These are phyloP conservation scores for Pichia eremophila DNA, from an alignment of 805 yeast genomes.

Conservation along the genomic window DNA sequence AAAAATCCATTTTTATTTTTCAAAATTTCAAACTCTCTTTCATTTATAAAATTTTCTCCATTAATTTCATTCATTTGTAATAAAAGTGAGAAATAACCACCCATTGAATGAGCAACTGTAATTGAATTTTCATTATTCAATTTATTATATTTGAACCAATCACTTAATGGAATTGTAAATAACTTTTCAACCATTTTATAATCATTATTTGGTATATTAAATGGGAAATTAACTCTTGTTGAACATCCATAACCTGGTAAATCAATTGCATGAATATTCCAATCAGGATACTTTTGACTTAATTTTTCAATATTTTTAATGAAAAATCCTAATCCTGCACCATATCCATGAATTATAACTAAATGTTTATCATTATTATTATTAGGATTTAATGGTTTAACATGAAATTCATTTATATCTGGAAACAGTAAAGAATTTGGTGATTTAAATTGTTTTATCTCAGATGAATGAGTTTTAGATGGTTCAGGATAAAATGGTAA, in stretches of 20 bases:
- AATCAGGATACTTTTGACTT: constrained; percentile 30
- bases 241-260: constrained; percentile 87
- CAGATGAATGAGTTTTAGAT: constrained; percentile 37
- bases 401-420: constrained; percentile 68
- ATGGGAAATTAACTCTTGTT: constrained; percentile 63
- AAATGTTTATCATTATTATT: constrained; percentile 34
- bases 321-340: constrained; percentile 81
- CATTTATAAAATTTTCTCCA: constrained; percentile 1
- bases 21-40: constrained; percentile 8
- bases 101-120: constrained; percentile 83
- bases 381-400: constrained; percentile 31
- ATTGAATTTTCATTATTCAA: constrained; percentile 35
- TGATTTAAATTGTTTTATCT: constrained; percentile 46
- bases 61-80: constrained; percentile 27
- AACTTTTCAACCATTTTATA: constrained; percentile 46
- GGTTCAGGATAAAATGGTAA: constrained; percentile 52
- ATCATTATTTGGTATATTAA: constrained; percentile 27
- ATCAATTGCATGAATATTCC: constrained; percentile 82
- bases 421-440: constrained; percentile 28
- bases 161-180: constrained; percentile 55
- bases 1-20: constrained; percentile 1
- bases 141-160: constrained; percentile 46
- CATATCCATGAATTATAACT: constrained; percentile 85
- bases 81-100: constrained; percentile 70
- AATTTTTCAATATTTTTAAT: constrained; percentile 51